phyloP scores from a whole-genome alignment of 2,329 filamentous ascomycete species.

The Emericellopsis cladophorae region DNA sequence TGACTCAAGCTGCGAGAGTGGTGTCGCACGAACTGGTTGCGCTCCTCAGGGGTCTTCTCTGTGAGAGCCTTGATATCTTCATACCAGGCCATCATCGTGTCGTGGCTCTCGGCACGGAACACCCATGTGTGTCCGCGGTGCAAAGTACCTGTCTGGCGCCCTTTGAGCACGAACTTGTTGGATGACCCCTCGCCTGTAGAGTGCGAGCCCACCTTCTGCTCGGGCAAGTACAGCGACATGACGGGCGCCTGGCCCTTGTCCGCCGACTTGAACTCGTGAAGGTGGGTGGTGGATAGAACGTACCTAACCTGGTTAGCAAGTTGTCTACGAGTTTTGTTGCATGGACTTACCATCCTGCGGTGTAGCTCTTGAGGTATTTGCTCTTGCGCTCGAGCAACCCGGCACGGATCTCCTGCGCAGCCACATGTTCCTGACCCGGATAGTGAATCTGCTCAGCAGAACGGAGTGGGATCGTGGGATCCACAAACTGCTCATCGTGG shows the following conservation, averaged over 20 bases:
- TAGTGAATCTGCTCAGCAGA: slow-evolving; percentile 77
- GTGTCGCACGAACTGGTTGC: slow-evolving; percentile 72
- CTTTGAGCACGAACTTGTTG: slow-evolving; percentile 97
- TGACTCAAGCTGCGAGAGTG: slow-evolving; percentile 71
- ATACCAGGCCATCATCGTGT: slow-evolving; percentile 96
- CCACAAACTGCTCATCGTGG: slow-evolving; percentile 73
- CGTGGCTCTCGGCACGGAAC: slow-evolving; percentile 61
- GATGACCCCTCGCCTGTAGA: slow-evolving; percentile 72
- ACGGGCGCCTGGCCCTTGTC: slow-evolving; percentile 84
- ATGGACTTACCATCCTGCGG: slow-evolving; percentile 68
- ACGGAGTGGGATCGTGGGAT: slow-evolving; percentile 69
- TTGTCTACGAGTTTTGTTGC: not conserved
- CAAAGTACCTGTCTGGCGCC: slow-evolving; percentile 83
- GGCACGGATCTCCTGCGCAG: slow-evolving; percentile 71
- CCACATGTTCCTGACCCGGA: slow-evolving; percentile 76
- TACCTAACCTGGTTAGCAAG: slow-evolving; percentile 47
- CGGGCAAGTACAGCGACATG: slow-evolving; percentile 90
- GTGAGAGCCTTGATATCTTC: slow-evolving; percentile 85
- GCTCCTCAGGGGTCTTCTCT: slow-evolving; percentile 77
- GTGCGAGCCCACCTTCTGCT: slow-evolving; percentile 90
- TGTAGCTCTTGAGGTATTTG: slow-evolving; percentile 97
- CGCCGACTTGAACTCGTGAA: slow-evolving; percentile 98
- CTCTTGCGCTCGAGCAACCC: slow-evolving; percentile 94
- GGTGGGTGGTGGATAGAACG: slow-evolving; percentile 86
- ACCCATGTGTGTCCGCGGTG: slow-evolving; percentile 71